Percentiles rank a stretch among this genome's conserved stretches.
Evolutionary conservation across 768 basidiomycete species (phyloP).

Genomic region (Coprinellus aureogranulatus): DNA sequence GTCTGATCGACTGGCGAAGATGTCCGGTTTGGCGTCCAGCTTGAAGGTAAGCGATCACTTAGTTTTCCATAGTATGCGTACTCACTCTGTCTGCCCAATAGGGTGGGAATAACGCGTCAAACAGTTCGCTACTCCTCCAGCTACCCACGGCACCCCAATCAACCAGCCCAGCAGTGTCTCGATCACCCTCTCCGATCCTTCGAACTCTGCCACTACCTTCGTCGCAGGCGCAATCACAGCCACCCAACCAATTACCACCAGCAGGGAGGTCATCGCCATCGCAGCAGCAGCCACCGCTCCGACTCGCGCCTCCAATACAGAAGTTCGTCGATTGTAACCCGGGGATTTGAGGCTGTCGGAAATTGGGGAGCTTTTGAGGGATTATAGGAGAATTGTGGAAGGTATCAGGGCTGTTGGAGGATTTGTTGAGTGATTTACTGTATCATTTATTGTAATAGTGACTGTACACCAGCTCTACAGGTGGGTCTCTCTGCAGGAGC

Average conservation of each 20-base stretch:
- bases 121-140: conserved; percentile 35
- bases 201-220: conserved; percentile 25
- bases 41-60: conserved; percentile 42
- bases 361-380: conserved; percentile 72
- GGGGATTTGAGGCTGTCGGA: conserved; percentile 83
- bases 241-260: conserved; percentile 17
- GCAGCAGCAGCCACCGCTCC: conserved; percentile 18
- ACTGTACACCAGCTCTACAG: no score
- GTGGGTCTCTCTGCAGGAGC: no score
- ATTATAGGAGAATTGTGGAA: conserved; percentile 79
- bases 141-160: conserved; percentile 12
- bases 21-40: conserved; percentile 57
- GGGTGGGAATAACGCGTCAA: conserved; percentile 32
- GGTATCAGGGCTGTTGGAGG: conserved; percentile 59
- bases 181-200: conserved; percentile 23
- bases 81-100: no score
- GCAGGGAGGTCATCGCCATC: conserved; percentile 23
- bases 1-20: conserved; percentile 76
- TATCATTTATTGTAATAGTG: no score
- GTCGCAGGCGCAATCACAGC: no score
- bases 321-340: conserved; percentile 71
- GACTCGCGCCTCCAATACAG: conserved; percentile 59
- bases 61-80: no score
- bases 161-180: conserved; percentile 20
- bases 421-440: conserved; percentile 38